Conservation (phyloP, 352 stramenopile genomes). For the Phytopythium cucurbitacearum region DNA sequence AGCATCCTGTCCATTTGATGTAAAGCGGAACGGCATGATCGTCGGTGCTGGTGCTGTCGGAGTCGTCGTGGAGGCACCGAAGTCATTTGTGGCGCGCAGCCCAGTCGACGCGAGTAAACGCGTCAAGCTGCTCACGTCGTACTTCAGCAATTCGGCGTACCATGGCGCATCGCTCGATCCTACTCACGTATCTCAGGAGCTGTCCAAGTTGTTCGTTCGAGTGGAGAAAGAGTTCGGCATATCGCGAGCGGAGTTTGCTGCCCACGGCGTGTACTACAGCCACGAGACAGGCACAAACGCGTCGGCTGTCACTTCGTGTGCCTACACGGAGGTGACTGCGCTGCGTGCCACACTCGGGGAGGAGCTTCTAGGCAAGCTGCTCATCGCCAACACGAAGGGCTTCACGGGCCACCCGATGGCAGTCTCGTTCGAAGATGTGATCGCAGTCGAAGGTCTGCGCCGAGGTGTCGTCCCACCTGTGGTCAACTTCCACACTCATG, state of each 20-base stretch:
- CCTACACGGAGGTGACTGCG: conserved; percentile 89
- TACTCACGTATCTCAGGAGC: conserved; percentile 91
- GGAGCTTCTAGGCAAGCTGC: conserved; percentile 60
- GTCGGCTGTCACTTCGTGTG: conserved; percentile 88
- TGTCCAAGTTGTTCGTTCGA: conserved; percentile 85
- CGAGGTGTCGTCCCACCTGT: conserved; percentile 85
- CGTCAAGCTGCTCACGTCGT: conserved; percentile 88
- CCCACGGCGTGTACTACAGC: conserved; percentile 95
- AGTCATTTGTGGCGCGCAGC: conserved; percentile 20
- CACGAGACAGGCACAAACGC: conserved; percentile 97
- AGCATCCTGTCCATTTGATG: conserved; percentile 92
- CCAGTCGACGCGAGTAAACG: conserved; percentile 5
- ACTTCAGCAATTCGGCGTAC: conserved; percentile 95
- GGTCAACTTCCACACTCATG: conserved; percentile 88
- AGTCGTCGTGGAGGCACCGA: conserved; percentile 66
- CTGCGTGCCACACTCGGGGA: conserved; percentile 66
- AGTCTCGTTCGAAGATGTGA: conserved; percentile 95
- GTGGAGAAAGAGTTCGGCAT: conserved; percentile 92
- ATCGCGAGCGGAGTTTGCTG: conserved; percentile 86
- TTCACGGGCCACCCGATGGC: conserved; percentile 96
- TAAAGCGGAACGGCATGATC: conserved; percentile 92
- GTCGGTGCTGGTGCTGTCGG: conserved; percentile 89
- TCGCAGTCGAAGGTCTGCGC: conserved; percentile 90
- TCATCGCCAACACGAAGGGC: conserved; percentile 93
- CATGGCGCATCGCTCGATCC: conserved; percentile 93